A percentile compares a stretch with the other conserved stretches of the same genome.
phyloP scores from a whole-genome alignment of 306 rosid genomes.

The Cucumis melo region DNA sequence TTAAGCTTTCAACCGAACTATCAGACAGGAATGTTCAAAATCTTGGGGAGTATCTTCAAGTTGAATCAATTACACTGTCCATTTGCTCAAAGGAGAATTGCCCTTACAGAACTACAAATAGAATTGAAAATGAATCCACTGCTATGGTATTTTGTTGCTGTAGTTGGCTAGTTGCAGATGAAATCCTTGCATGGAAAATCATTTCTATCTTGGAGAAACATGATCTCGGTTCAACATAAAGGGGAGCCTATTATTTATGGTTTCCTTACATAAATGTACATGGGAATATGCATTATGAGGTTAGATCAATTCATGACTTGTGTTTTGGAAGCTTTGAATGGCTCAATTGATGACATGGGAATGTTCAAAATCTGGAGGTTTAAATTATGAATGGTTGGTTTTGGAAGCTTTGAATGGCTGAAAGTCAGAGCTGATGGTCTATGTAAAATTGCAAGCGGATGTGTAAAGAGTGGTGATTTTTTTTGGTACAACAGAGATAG shows the following conservation, averaged over 20 bases:
- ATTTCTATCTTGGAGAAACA: slow-evolving; percentile 20
- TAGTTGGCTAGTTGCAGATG: slow-evolving; percentile 29
- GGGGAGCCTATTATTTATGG: not conserved
- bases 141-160: slow-evolving; percentile 27
- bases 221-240: not conserved
- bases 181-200: slow-evolving; percentile 41
- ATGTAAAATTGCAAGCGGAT: not conserved
- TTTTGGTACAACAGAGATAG: too few species aligned
- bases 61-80: slow-evolving; percentile 25
- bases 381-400: not conserved
- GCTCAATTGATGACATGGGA: too few species aligned
- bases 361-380: not conserved
- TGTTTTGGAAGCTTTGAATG: not conserved
- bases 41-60: slow-evolving; percentile 29
- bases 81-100: slow-evolving; percentile 30
- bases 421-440: not conserved
- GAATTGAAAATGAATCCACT: not conserved
- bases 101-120: slow-evolving; percentile 28
- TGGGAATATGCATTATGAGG: not conserved
- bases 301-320: not conserved
- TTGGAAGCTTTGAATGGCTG: not conserved
- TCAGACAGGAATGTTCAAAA: slow-evolving; percentile 25
- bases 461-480: not conserved
- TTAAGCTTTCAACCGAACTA: slow-evolving; percentile 18
- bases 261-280: not conserved